Base-by-base conservation (phyloP, 805 yeast genomes). In the Candida chilensis region DNA sequence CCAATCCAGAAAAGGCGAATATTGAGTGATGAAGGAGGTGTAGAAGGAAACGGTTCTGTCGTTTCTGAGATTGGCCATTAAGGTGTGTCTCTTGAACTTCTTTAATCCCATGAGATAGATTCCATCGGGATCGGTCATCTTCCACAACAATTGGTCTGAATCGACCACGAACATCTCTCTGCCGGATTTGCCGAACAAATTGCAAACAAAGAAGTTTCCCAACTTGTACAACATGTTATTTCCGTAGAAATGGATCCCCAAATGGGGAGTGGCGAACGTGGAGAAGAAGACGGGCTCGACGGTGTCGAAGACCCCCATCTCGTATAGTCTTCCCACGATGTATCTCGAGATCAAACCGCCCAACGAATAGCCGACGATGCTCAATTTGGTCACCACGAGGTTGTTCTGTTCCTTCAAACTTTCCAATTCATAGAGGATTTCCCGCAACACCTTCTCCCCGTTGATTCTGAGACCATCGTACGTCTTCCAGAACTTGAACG, bases 21-120 rank as follows among this genome's bases (percentile, higher is more conserved):
- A 69, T 18, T 76, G 66, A 3, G 90, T 66, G 34, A 90, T 79
- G 50, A 64, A 87, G 0, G 94, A 67, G 0, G 96, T 85, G 55
- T 75, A 83, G 50, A 86, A 90, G 11, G 90, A 79, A 5, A 88
- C 97, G 0, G 94, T 74, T 35, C 96, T 64, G 52, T 88, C 97
- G 46, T 83, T 78, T 33, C 76, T 66, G 16, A 79, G 67, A 53
- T 90, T 88, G 7, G 95, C 87, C 33, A 86, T 59, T 2, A 75
- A 48, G 3, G 72, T 57, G 32, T 80, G 66, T 32, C 67, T 63
- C 36, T 74, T 56, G 49, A 88, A 88, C 34, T 42, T 45, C 8
- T 45, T 33, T 29, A 88, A 59, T 0, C 83, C 94, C 31, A 66
- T 51, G 29, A 57, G 54, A 44, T 65, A 88, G 7, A 44, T 52